Evolutionary conservation across 129 eudicot species (phyloP), one percentile per base, ranked within the genome.

Genomic region (Artemisia annua): DNA sequence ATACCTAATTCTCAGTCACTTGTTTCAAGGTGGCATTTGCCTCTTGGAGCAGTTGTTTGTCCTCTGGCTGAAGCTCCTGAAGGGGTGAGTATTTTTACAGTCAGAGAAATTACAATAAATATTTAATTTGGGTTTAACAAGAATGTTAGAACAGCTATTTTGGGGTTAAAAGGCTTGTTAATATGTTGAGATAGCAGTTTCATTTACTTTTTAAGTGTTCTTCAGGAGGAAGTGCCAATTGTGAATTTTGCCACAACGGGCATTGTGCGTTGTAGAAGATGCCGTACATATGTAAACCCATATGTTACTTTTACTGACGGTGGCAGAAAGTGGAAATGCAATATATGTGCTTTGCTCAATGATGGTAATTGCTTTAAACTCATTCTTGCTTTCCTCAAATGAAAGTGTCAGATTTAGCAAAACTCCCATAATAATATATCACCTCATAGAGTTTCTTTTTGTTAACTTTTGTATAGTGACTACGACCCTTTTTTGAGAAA

Each of bases 321-420:
- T 73, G 97, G 97, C 80, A 91, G 93, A 72, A 91, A 91, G 81
- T 91, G 97, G 97, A 85, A 84, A 24, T 91, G 97, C 87, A 91
- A 91, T 78, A 86, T 91, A 50, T 91, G 97, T 75, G 88, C 97
- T 51, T 84, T 87, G 72, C 91, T 88, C 55, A 91, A 91, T 83
- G 97, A 91, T 81, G 97, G 97, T 91, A 91, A 75, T 7, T 39
- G 51, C n/a, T 64, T 39, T 64, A 16, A 64, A 16, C 13, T 11
- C 46, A 39, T 39, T 39, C 75, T 48, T 61, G 60, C 70, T 61
- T 30, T 19, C 14, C 63, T 63, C 35, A 12, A 17, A 22, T 50
- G 30, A 11, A 69, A 77, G 12, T 77, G 60, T 17, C 48, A 64
- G 30, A 17, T 48, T 69, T 14, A 59, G 63, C 32, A 71, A 51